phyloP scores from a whole-genome alignment of 2,329 filamentous ascomycete species.

The Myotisia sp. region DNA sequence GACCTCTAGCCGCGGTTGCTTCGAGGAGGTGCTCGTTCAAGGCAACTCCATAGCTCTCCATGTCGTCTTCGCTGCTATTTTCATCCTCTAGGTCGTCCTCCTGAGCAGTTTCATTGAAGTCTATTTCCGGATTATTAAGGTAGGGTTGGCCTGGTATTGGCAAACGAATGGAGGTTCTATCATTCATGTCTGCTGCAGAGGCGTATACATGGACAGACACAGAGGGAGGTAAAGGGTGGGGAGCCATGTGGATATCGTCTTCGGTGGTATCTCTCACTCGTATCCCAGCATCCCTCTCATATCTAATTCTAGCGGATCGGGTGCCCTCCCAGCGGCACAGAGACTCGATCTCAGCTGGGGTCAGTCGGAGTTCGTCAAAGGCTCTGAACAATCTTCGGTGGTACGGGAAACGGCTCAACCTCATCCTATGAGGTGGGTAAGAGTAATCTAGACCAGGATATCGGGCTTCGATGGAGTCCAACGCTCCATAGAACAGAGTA shows the following conservation, averaged over 20 bases:
- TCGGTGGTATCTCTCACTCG: slow-evolving; percentile 49
- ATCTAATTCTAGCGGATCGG: slow-evolving; percentile 33
- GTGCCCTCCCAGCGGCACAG: slow-evolving; percentile 47
- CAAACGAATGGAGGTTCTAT: not conserved
- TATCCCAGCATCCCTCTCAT: slow-evolving; percentile 42
- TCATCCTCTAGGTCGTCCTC: slow-evolving; percentile 18
- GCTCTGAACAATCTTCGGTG: slow-evolving; percentile 46
- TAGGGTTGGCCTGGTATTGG: not conserved
- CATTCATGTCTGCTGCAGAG: slow-evolving; percentile 14
- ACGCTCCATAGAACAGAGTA: slow-evolving; percentile 48
- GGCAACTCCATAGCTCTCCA: slow-evolving; percentile 38
- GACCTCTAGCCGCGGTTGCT: slow-evolving; percentile 39
- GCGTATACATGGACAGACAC: slow-evolving; percentile 21
- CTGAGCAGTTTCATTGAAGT: slow-evolving; percentile 8
- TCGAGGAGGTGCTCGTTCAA: slow-evolving; percentile 39
- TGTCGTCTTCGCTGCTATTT: slow-evolving; percentile 32
- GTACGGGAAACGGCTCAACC: slow-evolving; percentile 47
- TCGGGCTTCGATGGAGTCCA: slow-evolving; percentile 51
- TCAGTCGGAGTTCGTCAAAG: slow-evolving; percentile 46
- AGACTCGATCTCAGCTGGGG: slow-evolving; percentile 44
- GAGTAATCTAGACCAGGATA: slow-evolving; percentile 54
- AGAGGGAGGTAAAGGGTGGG: slow-evolving; percentile 26
- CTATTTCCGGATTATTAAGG: slow-evolving; percentile 13
- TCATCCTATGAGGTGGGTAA: slow-evolving; percentile 46
- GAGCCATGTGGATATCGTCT: slow-evolving; percentile 39